phyloP scores from a whole-genome alignment of 176 grass and related monocot species.

The Saccharum spontaneum region DNA sequence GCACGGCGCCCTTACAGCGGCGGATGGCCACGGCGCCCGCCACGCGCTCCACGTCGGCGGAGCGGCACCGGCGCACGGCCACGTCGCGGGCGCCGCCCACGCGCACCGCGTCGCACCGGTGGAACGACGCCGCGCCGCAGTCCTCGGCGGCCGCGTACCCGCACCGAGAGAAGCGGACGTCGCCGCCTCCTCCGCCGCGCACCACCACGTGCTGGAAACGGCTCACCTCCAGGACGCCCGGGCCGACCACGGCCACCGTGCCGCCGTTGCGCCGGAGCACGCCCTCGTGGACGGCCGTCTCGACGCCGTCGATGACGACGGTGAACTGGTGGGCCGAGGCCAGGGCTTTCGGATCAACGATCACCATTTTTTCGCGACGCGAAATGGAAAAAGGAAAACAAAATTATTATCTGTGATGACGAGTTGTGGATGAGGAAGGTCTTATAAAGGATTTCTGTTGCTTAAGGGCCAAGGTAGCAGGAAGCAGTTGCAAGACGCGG shows the following conservation, averaged over 20 bases:
- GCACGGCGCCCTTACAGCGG: slow-evolving; percentile 39
- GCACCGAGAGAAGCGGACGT: slow-evolving; percentile 44
- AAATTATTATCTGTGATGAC: neutral
- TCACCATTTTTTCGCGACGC: slow-evolving; percentile 15
- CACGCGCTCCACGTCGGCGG: slow-evolving; percentile 47
- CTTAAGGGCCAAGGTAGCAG: slow-evolving; percentile 40
- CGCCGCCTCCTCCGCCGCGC: slow-evolving; percentile 17
- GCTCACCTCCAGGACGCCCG: slow-evolving; percentile 33
- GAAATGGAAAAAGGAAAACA: neutral
- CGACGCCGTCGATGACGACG: slow-evolving; percentile 57
- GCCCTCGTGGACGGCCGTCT: slow-evolving; percentile 52
- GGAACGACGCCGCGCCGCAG: slow-evolving; percentile 44
- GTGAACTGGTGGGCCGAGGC: slow-evolving; percentile 39
- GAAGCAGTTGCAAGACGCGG: neutral
- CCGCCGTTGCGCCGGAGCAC: slow-evolving; percentile 45
- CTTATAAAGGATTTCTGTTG: neutral
- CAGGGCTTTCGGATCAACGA: slow-evolving; percentile 27
- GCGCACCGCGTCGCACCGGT: slow-evolving; percentile 44
- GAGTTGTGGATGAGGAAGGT: neutral
- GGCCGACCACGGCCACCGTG: slow-evolving; percentile 42
- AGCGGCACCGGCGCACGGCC: slow-evolving; percentile 45
- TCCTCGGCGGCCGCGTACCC: slow-evolving; percentile 48
- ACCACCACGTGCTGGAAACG: slow-evolving; percentile 35
- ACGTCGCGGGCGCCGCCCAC: slow-evolving; percentile 37
- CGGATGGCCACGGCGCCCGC: slow-evolving; percentile 38